A percentile compares a stretch with the other conserved stretches of the same genome.
Evolutionary conservation across 768 basidiomycete genomes (phyloP).

Genomic region (Pulveroboletus sp.): DNA sequence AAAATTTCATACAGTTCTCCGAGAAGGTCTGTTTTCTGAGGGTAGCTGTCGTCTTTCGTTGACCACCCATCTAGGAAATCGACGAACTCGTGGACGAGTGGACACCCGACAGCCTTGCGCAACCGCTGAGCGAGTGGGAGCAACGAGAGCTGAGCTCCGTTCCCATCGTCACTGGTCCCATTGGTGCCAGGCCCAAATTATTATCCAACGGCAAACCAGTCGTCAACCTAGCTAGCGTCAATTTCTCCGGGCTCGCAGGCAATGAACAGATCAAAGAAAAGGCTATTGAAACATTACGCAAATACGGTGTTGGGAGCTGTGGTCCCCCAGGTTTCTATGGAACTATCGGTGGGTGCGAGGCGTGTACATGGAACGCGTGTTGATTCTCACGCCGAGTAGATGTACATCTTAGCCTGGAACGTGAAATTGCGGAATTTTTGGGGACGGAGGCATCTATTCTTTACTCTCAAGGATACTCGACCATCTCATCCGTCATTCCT

Average conservation of each 20-base stretch:
- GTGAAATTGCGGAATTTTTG: slow-evolving; percentile 85
- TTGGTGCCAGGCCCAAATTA: slow-evolving; percentile 80
- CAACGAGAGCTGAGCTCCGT: slow-evolving; percentile 65
- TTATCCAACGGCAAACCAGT: slow-evolving; percentile 66
- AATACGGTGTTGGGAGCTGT: slow-evolving; percentile 92
- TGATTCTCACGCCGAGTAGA: slow-evolving; percentile 43
- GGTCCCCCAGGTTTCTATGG: slow-evolving; percentile 98
- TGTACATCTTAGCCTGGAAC: slow-evolving; percentile 86
- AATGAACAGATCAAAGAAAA: slow-evolving; percentile 84
- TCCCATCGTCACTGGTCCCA: slow-evolving; percentile 74
- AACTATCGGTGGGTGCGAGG: slow-evolving; percentile 65
- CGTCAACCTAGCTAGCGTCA: slow-evolving; percentile 83
- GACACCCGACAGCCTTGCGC: slow-evolving; percentile 78
- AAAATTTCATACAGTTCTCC: slow-evolving; percentile 85
- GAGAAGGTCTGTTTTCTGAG: slow-evolving; percentile 64
- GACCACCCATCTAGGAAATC: slow-evolving; percentile 63
- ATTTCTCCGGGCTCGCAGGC: slow-evolving; percentile 86
- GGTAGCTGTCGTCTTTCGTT: not conserved
- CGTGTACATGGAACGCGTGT: not conserved
- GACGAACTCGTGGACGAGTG: slow-evolving; percentile 96
- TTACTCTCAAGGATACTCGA: slow-evolving; percentile 91
- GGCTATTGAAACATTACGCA: slow-evolving; percentile 76
- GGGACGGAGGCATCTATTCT: slow-evolving; percentile 86
- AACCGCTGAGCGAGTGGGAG: slow-evolving; percentile 55
- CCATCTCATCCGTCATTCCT: slow-evolving; percentile 90